phyloP scores from a whole-genome alignment of 2,329 filamentous ascomycete genomes.

The Talaromyces marneffei region DNA sequence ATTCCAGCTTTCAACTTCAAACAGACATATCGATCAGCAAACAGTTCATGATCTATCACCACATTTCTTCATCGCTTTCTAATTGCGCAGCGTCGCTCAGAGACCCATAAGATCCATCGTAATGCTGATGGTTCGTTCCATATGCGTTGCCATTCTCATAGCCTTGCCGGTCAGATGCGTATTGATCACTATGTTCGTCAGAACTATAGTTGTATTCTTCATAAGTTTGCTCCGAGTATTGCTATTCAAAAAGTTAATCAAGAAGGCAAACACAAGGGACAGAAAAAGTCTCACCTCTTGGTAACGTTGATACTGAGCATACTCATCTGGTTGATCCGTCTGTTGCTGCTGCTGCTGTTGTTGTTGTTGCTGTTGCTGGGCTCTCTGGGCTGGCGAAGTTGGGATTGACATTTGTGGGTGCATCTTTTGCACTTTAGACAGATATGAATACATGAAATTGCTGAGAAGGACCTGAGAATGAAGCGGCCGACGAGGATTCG shows the following conservation, averaged over 20 bases:
- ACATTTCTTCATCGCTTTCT: slow-evolving; percentile 44
- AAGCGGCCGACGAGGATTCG: slow-evolving; percentile 87
- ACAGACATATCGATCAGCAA: not conserved
- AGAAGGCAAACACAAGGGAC: not conserved
- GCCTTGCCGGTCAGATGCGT: slow-evolving; percentile 33
- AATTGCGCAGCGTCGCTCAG: slow-evolving; percentile 39
- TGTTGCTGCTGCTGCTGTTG: slow-evolving; percentile 29
- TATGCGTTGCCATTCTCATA: slow-evolving; percentile 36
- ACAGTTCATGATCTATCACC: slow-evolving; percentile 33
- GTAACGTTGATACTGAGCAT: slow-evolving; percentile 42
- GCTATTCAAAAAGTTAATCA: slow-evolving; percentile 22
- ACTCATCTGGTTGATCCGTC: slow-evolving; percentile 38
- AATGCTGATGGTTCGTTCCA: slow-evolving; percentile 27
- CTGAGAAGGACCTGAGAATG: slow-evolving; percentile 93
- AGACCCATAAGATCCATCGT: slow-evolving; percentile 31
- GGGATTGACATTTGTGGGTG: slow-evolving; percentile 91
- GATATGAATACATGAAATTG: slow-evolving; percentile 99
- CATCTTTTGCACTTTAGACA: slow-evolving; percentile 98
- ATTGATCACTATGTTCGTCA: slow-evolving; percentile 31
- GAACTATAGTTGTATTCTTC: slow-evolving; percentile 50
- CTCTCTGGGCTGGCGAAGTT: slow-evolving; percentile 66
- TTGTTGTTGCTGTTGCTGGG: slow-evolving; percentile 30
- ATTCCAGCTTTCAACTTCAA: not conserved
- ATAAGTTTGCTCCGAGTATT: slow-evolving; percentile 39
- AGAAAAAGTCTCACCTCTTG: slow-evolving; percentile 36